Percentiles rank a stretch among this genome's conserved stretches.
These are phyloP conservation scores for Acrocalymma vagum DNA, from an alignment of 2,329 filamentous ascomycete genomes.

Conservation along the genomic window DNA sequence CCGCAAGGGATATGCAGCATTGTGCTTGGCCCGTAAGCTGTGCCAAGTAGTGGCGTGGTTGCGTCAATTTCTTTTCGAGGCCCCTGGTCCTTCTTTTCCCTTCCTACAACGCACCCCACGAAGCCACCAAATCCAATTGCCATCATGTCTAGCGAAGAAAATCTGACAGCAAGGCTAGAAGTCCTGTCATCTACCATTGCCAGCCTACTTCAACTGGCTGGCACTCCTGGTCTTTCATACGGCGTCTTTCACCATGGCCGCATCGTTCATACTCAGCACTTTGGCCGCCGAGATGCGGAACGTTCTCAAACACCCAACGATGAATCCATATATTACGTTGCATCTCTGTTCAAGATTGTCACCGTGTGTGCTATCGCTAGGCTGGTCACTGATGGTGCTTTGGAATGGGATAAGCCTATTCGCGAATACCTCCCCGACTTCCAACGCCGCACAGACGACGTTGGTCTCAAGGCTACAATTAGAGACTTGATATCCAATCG, in stretches of 20 bases:
- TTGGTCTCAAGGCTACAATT: constrained; percentile 9
- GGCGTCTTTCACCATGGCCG: constrained; percentile 22
- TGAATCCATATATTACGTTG: constrained; percentile 11
- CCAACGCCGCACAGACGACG: constrained; percentile 3
- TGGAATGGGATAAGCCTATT: constrained; percentile 15
- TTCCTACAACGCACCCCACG: no score
- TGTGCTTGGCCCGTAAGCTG: no score
- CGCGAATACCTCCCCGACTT: constrained; percentile 15
- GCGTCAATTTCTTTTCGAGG: no score
- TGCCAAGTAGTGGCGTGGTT: no score
- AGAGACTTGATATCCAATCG: constrained; percentile 11
- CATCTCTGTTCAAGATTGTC: constrained; percentile 14
- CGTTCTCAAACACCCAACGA: constrained; percentile 5
- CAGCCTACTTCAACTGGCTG: constrained; percentile 5
- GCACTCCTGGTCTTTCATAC: constrained; percentile 18
- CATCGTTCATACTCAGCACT: constrained; percentile 15
- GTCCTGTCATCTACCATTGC: neutral
- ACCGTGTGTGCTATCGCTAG: constrained; percentile 6
- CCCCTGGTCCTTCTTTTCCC: no score
- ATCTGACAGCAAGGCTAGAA: no score
- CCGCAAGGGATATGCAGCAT: no score
- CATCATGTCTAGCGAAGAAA: no score
- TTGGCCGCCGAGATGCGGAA: constrained; percentile 9
- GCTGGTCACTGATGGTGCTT: constrained; percentile 8
- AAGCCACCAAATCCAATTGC: no score